Percentiles rank a stretch among this genome's conserved stretches.
Evolutionary conservation across 1,139 yeast genomes (phyloP).

Genomic region (Geotrichum restrictum): DNA sequence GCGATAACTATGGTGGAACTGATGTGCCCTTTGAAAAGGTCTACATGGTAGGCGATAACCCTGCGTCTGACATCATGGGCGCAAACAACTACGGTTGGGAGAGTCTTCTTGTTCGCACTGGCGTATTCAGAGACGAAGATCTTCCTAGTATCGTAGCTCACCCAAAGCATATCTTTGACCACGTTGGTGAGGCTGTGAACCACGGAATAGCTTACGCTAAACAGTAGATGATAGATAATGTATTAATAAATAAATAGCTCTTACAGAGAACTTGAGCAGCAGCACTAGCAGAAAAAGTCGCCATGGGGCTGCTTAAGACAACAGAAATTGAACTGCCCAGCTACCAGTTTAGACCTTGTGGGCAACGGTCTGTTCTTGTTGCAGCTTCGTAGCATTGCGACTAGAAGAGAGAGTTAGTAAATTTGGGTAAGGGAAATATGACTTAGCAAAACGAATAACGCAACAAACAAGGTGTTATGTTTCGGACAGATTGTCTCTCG

Average conservation of each 20-base stretch:
- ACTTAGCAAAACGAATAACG: constrained; percentile 4
- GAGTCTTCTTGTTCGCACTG: constrained; percentile 76
- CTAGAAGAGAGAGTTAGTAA: constrained; percentile 14
- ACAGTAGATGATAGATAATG: not conserved
- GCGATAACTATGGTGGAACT: constrained; percentile 24
- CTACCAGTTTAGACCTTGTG: constrained; percentile 36
- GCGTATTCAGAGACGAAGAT: constrained; percentile 77
- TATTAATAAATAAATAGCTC: constrained; percentile 1
- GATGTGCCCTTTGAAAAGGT: constrained; percentile 42
- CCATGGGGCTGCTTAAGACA: constrained; percentile 5
- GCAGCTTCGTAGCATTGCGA: constrained; percentile 44
- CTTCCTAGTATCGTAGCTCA: constrained; percentile 37
- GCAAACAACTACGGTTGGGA: constrained; percentile 88
- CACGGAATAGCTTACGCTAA: constrained; percentile 27
- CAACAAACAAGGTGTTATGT: too few relatives aligned
- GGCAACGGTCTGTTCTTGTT: constrained; percentile 46
- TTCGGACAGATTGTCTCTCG: too few relatives aligned
- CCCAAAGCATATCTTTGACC: constrained; percentile 38
- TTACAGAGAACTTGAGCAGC: not conserved
- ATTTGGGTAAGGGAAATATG: not conserved
- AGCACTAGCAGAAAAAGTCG: not conserved
- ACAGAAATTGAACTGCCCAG: not conserved
- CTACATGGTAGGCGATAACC: constrained; percentile 96
- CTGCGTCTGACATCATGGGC: constrained; percentile 85
- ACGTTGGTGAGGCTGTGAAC: constrained; percentile 41